Percentiles rank a stretch among this genome's conserved stretches.
Conservation (phyloP, 177 flowering plant genomes). For the Vitis hybrid region DNA sequence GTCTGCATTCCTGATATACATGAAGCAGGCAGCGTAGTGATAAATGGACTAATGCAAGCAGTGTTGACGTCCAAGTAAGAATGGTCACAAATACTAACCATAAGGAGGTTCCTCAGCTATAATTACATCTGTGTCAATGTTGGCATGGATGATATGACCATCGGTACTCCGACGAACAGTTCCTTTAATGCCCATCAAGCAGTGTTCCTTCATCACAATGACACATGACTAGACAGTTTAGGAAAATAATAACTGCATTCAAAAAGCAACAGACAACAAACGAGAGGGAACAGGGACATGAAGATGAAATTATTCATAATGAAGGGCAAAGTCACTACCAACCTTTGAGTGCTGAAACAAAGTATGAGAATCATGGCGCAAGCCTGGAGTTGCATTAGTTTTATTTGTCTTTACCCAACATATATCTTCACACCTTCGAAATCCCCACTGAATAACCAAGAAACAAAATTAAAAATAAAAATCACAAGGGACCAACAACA, state of each 20-base stretch:
- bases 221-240: conserved; percentile 7
- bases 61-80: not conserved
- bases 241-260: not conserved
- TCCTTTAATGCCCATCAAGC: conserved; percentile 99
- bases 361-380: conserved; percentile 96
- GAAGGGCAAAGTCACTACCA: conserved; percentile 4
- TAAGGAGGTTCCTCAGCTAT: conserved; percentile 98
- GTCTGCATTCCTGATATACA: not conserved
- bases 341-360: conserved; percentile 98
- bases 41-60: not conserved
- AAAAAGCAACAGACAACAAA: not conserved
- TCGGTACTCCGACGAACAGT: conserved; percentile 99
- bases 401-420: conserved; percentile 99
- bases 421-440: conserved; percentile 97
- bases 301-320: not conserved
- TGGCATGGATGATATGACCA: conserved; percentile 99
- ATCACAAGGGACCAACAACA: not conserved
- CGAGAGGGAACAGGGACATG: not conserved
- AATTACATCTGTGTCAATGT: conserved; percentile 97
- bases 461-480: not conserved
- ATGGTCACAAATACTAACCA: conserved; percentile 53
- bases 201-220: conserved; percentile 73
- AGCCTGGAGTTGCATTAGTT: conserved; percentile 76
- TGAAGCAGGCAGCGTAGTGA: not conserved
- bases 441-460: conserved; percentile 78